Base-by-base conservation (phyloP, 164 flowering plant species). In the Hamamelis virginiana region DNA sequence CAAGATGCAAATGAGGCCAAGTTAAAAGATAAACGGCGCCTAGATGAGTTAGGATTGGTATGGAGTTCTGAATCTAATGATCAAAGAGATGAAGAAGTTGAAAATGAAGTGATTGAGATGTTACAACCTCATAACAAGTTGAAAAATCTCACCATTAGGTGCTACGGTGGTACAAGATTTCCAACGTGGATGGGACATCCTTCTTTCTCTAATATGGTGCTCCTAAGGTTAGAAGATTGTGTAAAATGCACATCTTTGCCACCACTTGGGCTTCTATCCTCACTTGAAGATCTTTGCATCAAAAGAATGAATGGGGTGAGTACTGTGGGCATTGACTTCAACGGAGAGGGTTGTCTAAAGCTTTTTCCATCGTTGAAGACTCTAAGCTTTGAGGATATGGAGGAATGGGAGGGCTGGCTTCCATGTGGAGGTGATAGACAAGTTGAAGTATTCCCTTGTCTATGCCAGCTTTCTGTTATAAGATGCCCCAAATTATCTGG, bases 111-210 rank as follows among this genome's bases (percentile, higher is more conserved):
- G 3, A 56, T 76, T 11, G 65, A 72, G 8, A 19, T 9, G 4
- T 23, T 71, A 16, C 50, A 60, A 19, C 75, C 75, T 3, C 66
- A 58, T 41, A 10, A 18, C 11, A 68, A 59, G 18, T 14, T 76
- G 46, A 59, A 68, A 50, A 3, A 23, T 22, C 65, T 76, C 19
- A 28, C 14, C 18, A 46, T 76, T 13, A 1, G 12, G 0, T 13
- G 9, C 9, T 76, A 68, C 27, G 64, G 64, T 3, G 76, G 79
- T 58, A 47, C 38, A 22, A 55, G 26, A 11, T 69, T 76, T 51
- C 67, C 76, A 27, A 27, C 18, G 38, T 72, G 76, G 79, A 13
- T 76, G 9, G 72, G 59, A 16, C 58, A 50, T 44, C 27, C 23
- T 58, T 64, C 52, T 9, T 52, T 59, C 6, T 48, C 48, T 8